Evolutionary conservation across 169 alveolate species (phyloP).

Genomic region (Eimeria necatrix): DNA sequence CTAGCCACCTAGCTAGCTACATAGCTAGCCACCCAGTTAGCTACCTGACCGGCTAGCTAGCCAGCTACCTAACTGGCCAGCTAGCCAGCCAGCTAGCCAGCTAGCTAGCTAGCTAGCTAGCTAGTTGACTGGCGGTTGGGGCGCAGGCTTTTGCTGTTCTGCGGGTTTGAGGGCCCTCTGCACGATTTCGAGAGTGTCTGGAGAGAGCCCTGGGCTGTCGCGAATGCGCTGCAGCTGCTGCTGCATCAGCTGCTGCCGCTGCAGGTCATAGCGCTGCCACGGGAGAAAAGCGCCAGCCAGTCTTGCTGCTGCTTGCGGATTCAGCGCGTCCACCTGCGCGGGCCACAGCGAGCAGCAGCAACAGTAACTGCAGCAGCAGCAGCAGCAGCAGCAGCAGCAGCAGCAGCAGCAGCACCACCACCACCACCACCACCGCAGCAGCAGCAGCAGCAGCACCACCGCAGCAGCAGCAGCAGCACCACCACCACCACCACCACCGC

Average conservation of each 20-base stretch:
- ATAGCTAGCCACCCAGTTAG: too few relatives aligned
- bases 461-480: too few relatives aligned
- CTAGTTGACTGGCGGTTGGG: not conserved
- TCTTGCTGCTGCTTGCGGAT: constrained; percentile 72
- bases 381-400: not conserved
- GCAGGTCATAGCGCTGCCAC: constrained; percentile 33
- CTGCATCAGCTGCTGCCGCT: constrained; percentile 54
- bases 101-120: too few relatives aligned
- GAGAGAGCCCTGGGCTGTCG: constrained; percentile 51
- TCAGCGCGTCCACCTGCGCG: constrained; percentile 42
- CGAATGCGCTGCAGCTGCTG: constrained; percentile 57
- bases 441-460: too few relatives aligned
- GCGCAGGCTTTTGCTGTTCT: not conserved
- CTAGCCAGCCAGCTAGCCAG: too few relatives aligned
- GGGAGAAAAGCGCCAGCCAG: constrained; percentile 58
- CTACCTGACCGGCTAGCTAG: too few relatives aligned
- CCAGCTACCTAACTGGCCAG: too few relatives aligned
- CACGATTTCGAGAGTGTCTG: constrained; percentile 65
- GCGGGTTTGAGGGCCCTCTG: constrained; percentile 52
- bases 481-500: too few relatives aligned
- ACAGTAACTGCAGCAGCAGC: not conserved
- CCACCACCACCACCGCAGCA: too few relatives aligned
- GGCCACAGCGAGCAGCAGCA: too few relatives aligned
- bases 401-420: not conserved
- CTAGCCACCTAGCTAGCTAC: too few relatives aligned